A percentile compares a stretch with the other conserved stretches of the same genome.
Evolutionary conservation across 208 protist species (phyloP).

Genomic region (Wallacemonas sp.): DNA sequence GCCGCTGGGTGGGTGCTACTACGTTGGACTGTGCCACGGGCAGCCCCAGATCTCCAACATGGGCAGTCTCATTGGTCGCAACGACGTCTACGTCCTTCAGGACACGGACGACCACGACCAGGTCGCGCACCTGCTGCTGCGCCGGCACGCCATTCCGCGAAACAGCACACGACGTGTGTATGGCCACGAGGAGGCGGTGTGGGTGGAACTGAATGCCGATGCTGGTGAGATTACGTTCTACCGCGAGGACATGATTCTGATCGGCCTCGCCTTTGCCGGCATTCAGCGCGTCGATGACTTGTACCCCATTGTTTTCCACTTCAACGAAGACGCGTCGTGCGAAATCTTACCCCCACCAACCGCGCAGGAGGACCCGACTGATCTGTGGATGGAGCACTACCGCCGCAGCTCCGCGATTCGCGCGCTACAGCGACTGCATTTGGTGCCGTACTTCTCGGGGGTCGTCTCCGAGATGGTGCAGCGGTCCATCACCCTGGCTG

Average conservation of each 20-base stretch:
- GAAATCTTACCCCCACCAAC: conserved; percentile 71
- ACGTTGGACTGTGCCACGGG: conserved; percentile 79
- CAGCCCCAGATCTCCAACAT: conserved; percentile 68
- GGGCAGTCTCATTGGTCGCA: conserved; percentile 66
- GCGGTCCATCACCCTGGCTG: conserved; percentile 55
- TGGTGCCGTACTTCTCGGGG: conserved; percentile 53
- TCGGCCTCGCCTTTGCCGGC: conserved; percentile 86
- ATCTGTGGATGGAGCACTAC: conserved; percentile 51
- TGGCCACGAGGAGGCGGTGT: conserved; percentile 85
- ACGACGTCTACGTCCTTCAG: conserved; percentile 86
- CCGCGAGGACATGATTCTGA: conserved; percentile 81
- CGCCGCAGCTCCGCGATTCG: conserved; percentile 70
- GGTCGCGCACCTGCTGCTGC: conserved; percentile 72
- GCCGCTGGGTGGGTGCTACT: conserved; percentile 88
- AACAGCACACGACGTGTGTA: conserved; percentile 79
- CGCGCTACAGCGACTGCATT: conserved; percentile 81
- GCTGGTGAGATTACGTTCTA: conserved; percentile 86
- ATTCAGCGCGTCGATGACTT: conserved; percentile 71
- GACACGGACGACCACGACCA: conserved; percentile 90
- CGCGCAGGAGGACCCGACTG: conserved; percentile 49
- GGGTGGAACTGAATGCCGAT: conserved; percentile 90
- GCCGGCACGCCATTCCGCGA: conserved; percentile 67
- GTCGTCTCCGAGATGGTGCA: conserved; percentile 75
- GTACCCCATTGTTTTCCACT: conserved; percentile 88
- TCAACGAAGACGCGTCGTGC: conserved; percentile 87